A percentile compares a stretch with the other conserved stretches of the same genome.
Evolutionary conservation across 1,139 yeast genomes (phyloP).

Genomic region (Arxiozyma slooffiae): DNA sequence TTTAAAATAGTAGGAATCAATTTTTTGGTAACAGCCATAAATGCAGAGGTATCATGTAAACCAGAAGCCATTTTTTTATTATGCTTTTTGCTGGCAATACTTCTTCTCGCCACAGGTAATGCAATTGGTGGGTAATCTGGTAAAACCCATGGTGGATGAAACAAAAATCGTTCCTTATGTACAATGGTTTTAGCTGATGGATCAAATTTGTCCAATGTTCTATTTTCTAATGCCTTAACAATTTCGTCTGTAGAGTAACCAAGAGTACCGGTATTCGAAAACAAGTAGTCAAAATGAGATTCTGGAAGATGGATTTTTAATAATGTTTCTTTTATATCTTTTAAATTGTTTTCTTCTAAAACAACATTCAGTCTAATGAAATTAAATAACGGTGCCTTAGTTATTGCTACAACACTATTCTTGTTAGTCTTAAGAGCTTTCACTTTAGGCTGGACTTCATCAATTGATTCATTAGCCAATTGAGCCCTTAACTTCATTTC

Average conservation of each 20-base stretch:
- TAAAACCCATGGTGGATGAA: slow-evolving; percentile 29
- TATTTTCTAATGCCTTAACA: slow-evolving; percentile 4
- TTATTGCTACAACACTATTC: slow-evolving; percentile 10
- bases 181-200: slow-evolving; percentile 21
- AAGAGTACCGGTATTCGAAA: background rate
- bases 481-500: slow-evolving; percentile 22
- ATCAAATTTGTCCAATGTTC: slow-evolving; percentile 7
- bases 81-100: slow-evolving; percentile 7
- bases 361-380: slow-evolving; percentile 12
- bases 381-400: slow-evolving; percentile 24
- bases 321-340: slow-evolving; percentile 11
- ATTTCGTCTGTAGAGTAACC: slow-evolving; percentile 3
- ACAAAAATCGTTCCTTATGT: slow-evolving; percentile 26
- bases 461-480: slow-evolving; percentile 1
- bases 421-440: background rate
- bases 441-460: background rate
- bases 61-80: background rate
- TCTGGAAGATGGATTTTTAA: slow-evolving; percentile 3
- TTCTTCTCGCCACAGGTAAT: slow-evolving; percentile 26
- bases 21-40: slow-evolving; percentile 14
- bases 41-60: slow-evolving; percentile 4
- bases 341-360: background rate
- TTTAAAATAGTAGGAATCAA: slow-evolving; percentile 24
- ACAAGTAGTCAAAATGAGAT: background rate
- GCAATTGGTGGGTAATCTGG: slow-evolving; percentile 28